Base-by-base conservation (phyloP, 2,329 filamentous ascomycete species). In the Cytospora chrysosperma region DNA sequence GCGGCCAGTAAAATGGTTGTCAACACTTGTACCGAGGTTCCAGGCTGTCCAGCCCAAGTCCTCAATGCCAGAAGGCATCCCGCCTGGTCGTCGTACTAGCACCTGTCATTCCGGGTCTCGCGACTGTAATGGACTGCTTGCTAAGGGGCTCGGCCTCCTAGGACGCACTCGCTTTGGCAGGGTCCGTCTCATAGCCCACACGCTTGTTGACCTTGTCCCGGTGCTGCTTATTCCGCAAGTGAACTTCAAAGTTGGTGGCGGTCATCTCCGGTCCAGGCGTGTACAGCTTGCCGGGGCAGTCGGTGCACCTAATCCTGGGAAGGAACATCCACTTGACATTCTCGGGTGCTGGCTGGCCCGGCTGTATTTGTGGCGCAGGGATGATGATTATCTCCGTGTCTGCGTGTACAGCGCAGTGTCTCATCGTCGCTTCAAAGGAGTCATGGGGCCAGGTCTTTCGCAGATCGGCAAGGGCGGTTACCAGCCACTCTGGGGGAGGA, bases 261-360 rank as follows among this genome's bases (percentile, higher is more conserved):
- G 92, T 93, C 74, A 85, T 90, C 27, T 89, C 92, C 0, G 93
- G 92, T 0, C 93, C 91, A 0, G 93, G 92, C 0, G 93, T 97
- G 76, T 99, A 99, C 13, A 97, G 81, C 76, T 97, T 98, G 32
- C 92, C 92, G 0, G 92, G 92, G 74, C 95, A 98, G 75, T 99
- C 95, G 54, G 89, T 86, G 75, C 95, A 99, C 64, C 92, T 85
- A 67, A 99, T 97, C 57, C 95, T 85, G 10, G 95, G 95, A 56
- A 97, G 81, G 76, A 90, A 98, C 77, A 91, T 90, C 69, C 89
- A 92, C 71, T 89, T 91, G 66, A 92, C 80, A 66, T 89, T 85
- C 65, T 82, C 80, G 60, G 84, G 88, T 10, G 83, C 78, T 19
- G 82, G 79, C 52, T 83, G 79, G 43, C 80, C 82, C 13, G 70